Evolutionary conservation across 78 protist species (phyloP).

Genomic region (Reticulomyxa filosa): DNA sequence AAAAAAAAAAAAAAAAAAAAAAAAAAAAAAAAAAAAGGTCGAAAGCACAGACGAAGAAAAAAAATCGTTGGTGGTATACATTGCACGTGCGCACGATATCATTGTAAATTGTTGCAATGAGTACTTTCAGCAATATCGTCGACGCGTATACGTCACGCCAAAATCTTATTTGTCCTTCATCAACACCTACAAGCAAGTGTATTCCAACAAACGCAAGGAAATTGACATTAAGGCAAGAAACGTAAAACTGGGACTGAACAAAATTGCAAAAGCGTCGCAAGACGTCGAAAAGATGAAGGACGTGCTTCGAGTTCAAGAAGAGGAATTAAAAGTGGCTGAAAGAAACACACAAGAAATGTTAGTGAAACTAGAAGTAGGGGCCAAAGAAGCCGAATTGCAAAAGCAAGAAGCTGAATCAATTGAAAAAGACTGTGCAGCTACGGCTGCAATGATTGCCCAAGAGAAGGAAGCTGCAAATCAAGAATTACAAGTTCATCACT

Average conservation of each 20-base stretch:
- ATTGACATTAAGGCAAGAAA: constrained; percentile 20
- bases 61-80: constrained; percentile 17
- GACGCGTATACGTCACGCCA: constrained; percentile 61
- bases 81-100: constrained; percentile 38
- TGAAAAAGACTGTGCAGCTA: constrained; percentile 11
- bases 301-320: constrained; percentile 44
- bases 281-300: constrained; percentile 39
- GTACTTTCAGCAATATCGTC: constrained; percentile 51
- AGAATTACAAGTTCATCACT: constrained; percentile 5
- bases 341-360: constrained; percentile 32
- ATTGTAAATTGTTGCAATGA: constrained; percentile 23
- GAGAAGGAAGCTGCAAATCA: constrained; percentile 46
- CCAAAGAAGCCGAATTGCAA: constrained; percentile 42
- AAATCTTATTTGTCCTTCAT: constrained; percentile 65
- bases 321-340: constrained; percentile 30
- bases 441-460: constrained; percentile 24
- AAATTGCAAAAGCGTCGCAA: constrained; percentile 43
- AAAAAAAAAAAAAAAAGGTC: constrained; percentile 30
- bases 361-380: constrained; percentile 24
- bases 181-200: constrained; percentile 27
- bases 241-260: constrained; percentile 48
- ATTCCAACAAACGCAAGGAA: constrained; percentile 30
- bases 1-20: no score
- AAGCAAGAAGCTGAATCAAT: constrained; percentile 28
- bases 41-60: constrained; percentile 19